Evolutionary conservation across 495 filamentous ascomycete species (phyloP).

Genomic region (Podospora comata): DNA sequence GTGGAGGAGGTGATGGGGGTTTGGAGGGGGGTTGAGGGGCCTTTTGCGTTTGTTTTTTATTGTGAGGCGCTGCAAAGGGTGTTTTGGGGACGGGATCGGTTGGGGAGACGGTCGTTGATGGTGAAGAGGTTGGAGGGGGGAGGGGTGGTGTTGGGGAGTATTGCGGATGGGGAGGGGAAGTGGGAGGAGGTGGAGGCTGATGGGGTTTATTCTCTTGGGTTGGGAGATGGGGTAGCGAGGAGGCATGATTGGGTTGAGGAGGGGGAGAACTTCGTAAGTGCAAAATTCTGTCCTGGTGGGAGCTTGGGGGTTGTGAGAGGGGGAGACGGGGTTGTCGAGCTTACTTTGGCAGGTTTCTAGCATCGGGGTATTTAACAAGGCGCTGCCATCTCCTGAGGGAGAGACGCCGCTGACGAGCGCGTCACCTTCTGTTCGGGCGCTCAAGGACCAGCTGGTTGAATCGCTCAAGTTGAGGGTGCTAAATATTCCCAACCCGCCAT

Average conservation of each 20-base stretch:
- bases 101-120: slow-evolving; percentile 83
- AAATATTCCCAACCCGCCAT: slow-evolving; percentile 60
- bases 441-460: slow-evolving; percentile 58
- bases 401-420: slow-evolving; percentile 39
- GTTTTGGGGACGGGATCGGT: slow-evolving; percentile 79
- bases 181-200: slow-evolving; percentile 84
- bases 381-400: slow-evolving; percentile 36
- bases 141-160: slow-evolving; percentile 67
- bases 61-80: slow-evolving; percentile 58
- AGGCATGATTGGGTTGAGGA: slow-evolving; percentile 28
- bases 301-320: not conserved
- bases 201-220: slow-evolving; percentile 65
- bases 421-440: slow-evolving; percentile 53
- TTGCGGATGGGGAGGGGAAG: slow-evolving; percentile 55
- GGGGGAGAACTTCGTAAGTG: slow-evolving; percentile 42
- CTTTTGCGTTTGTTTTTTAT: slow-evolving; percentile 89
- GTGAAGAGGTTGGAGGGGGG: slow-evolving; percentile 42
- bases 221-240: slow-evolving; percentile 30
- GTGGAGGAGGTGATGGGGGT: slow-evolving; percentile 47
- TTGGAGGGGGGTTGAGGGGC: slow-evolving; percentile 68
- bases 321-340: slow-evolving; percentile 33
- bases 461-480: slow-evolving; percentile 65
- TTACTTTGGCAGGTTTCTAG: slow-evolving; percentile 53
- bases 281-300: not conserved
- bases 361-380: slow-evolving; percentile 60